These are phyloP conservation scores for Yarrowia phangngaensis DNA, from an alignment of 805 yeast genomes.

Conservation along the genomic window DNA sequence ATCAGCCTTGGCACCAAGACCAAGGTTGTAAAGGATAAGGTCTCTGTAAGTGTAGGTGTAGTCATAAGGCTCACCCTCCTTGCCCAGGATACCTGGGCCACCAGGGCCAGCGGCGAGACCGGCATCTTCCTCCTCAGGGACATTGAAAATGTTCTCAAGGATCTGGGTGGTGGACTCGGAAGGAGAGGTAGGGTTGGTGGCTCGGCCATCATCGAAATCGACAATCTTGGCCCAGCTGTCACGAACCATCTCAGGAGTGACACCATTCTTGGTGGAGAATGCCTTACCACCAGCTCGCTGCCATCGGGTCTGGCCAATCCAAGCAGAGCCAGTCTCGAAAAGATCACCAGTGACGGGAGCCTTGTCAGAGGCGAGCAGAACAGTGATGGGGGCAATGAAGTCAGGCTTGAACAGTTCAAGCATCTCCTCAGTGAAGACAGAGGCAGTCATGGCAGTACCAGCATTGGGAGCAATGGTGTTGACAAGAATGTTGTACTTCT, in stretches of 20 bases:
- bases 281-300: conserved; percentile 86
- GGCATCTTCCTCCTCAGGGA: conserved; percentile 46
- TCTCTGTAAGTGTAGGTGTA: conserved; percentile 64
- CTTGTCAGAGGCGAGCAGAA: conserved; percentile 70
- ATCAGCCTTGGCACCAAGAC: conserved; percentile 75
- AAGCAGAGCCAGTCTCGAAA: conserved; percentile 94
- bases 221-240: conserved; percentile 63
- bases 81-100: conserved; percentile 48
- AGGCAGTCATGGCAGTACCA: conserved; percentile 93
- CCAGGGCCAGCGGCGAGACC: conserved; percentile 47
- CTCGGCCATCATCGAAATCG: conserved; percentile 56
- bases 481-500: conserved; percentile 65
- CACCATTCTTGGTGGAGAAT: conserved; percentile 44
- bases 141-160: conserved; percentile 47
- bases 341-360: conserved; percentile 73
- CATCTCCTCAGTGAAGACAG: conserved; percentile 76
- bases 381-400: conserved; percentile 86
- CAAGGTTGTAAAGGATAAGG: conserved; percentile 79
- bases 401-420: conserved; percentile 79
- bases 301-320: conserved; percentile 94
- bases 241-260: conserved; percentile 65
- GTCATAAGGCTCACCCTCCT: conserved; percentile 41
- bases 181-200: conserved; percentile 57
- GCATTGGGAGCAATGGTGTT: conserved; percentile 96
- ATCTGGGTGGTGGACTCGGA: conserved; percentile 79